Evolutionary conservation across 2,329 filamentous ascomycete genomes (phyloP), one percentile per base, ranked within the genome.

Genomic region (Neoarthrinium moseri): DNA sequence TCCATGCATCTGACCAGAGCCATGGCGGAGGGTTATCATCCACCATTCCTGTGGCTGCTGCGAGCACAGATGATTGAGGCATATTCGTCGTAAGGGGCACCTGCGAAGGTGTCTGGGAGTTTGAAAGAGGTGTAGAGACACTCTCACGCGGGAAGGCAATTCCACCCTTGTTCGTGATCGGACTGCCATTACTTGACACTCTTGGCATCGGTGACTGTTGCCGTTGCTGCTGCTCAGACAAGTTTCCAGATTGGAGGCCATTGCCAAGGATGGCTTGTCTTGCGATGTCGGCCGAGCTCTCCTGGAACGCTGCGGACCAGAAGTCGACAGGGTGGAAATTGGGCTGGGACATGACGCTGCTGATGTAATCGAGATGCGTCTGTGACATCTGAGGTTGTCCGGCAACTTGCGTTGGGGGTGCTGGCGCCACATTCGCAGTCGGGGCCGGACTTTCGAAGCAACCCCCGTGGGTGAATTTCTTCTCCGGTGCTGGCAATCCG

Each of bases 11-110:
- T 18, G 65, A 51, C 73, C 73, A 77, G 5, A 74, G 52, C 56
- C 68, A 73, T 0, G 71, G 67, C 2, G 68, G 66, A 8, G 61
- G 59, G 23, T 69, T 56, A 8, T 68, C 62, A 6, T 68, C 65
- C 33, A 54, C 12, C 24, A 45, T 45, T 6, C 43, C 43, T 17
- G 41, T 44, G 12, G 30, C 30, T 15, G 18, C 21, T 6, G 41
- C 12, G 3, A 36, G 41, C 13, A 44, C 41, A 22, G 21, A 51
- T 39, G 29, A 18, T 46, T 7, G 46, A 18, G 8, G 21, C 24
- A 42, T 30, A 17, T 21, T 17, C 17, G 35, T 34, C 17, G 11
- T 17, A 17, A 4, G n/a, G 15, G 24, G 17, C n/a, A n/a, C n/a
- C n/a, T n/a, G n/a, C 22, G 22, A 30, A 21, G 20, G 35, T 6